phyloP scores from a whole-genome alignment of 1,284 basidiomycete genomes.

The Porogramme epimiltina region DNA sequence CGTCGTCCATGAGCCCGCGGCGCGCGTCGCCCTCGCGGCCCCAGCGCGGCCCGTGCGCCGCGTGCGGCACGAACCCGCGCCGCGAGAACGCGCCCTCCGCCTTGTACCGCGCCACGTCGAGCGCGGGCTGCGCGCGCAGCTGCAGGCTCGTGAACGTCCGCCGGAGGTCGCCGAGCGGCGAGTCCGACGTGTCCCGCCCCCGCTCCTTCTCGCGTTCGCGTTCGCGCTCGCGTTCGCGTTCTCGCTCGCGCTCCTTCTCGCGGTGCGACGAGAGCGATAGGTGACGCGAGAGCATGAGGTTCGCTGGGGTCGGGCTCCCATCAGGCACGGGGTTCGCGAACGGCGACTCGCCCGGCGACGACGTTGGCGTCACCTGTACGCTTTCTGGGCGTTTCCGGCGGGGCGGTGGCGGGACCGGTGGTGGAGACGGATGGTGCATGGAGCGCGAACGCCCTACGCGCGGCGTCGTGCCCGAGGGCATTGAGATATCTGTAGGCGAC shows the following conservation, averaged over 20 bases:
- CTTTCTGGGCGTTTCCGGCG: conserved; percentile 63
- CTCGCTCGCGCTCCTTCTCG: conserved; percentile 17
- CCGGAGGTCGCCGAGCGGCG: conserved; percentile 44
- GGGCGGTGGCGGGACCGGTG: conserved; percentile 44
- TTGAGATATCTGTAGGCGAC: conserved; percentile 26
- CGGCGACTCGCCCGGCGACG: conserved; percentile 17
- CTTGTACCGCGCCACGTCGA: conserved; percentile 62
- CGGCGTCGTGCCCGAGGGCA: conserved; percentile 31
- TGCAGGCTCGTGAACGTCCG: conserved; percentile 49
- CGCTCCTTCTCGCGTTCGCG: conserved; percentile 11
- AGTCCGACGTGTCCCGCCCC: conserved; percentile 20
- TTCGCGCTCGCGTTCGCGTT: conserved; percentile 15
- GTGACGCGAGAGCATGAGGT: conserved; percentile 37
- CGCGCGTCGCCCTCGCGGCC: conserved; percentile 32
- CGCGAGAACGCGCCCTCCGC: conserved; percentile 66
- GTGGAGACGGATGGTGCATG: conserved; percentile 49
- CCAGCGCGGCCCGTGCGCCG: conserved; percentile 27
- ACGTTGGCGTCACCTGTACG: conserved; percentile 47
- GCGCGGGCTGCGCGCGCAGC: conserved; percentile 46
- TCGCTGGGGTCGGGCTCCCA: conserved; percentile 11
- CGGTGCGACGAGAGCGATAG: conserved; percentile 33
- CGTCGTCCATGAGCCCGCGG: conserved; percentile 23
- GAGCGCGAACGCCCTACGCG: conserved; percentile 57
- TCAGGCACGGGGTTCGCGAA: conserved; percentile 10
- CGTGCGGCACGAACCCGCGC: conserved; percentile 54